Evolutionary conservation across 2,329 filamentous ascomycete genomes (phyloP).

Genomic region (Epichloe elymi): DNA sequence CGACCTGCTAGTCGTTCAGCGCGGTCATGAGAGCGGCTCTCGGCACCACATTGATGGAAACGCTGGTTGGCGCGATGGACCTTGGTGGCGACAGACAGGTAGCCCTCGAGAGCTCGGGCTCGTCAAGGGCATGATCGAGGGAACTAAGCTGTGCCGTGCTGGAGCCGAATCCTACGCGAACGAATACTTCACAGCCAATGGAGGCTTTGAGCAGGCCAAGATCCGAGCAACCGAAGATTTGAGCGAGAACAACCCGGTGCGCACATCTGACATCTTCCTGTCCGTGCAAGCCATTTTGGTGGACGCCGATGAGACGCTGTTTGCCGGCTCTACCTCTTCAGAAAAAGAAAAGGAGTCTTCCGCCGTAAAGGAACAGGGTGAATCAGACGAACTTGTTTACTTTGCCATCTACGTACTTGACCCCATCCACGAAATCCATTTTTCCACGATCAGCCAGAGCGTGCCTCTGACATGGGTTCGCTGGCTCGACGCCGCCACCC

Average conservation of each 20-base stretch:
- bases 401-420: conserved; percentile 77
- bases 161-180: conserved; percentile 76
- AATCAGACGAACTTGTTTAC: conserved; percentile 48
- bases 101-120: conserved; percentile 63
- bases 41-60: conserved; percentile 46
- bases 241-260: conserved; percentile 75
- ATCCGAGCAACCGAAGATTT: conserved; percentile 66
- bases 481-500: conserved; percentile 73
- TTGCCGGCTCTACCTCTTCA: conserved; percentile 41
- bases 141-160: conserved; percentile 80
- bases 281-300: conserved; percentile 78
- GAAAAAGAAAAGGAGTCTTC: conserved; percentile 43
- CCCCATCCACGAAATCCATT: conserved; percentile 82
- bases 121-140: conserved; percentile 70
- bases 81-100: conserved; percentile 78
- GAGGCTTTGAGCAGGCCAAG: conserved; percentile 69
- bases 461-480: conserved; percentile 76
- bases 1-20: conserved; percentile 85
- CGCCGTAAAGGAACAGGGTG: conserved; percentile 35
- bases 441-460: conserved; percentile 68
- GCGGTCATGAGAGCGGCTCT: conserved; percentile 71
- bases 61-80: conserved; percentile 79
- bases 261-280: conserved; percentile 89
- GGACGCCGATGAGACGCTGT: conserved; percentile 51
- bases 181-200: conserved; percentile 69